phyloP scores from a whole-genome alignment of 495 filamentous ascomycete genomes.

The Tuber magnatum region DNA sequence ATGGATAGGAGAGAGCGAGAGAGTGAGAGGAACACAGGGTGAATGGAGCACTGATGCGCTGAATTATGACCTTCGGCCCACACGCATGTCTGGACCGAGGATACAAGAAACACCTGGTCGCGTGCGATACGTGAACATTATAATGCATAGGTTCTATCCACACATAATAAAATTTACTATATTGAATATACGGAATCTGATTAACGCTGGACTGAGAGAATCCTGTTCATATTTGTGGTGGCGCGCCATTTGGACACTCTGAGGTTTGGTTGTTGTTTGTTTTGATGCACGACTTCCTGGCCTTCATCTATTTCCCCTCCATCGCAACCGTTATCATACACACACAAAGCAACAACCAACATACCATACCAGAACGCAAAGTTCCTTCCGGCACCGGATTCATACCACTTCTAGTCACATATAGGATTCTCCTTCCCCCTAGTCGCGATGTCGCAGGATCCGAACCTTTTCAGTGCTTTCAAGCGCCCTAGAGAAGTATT shows the following conservation, averaged over 20 bases:
- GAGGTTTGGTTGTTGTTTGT: constrained; percentile 29
- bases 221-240: constrained; percentile 20
- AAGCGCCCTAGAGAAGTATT: constrained; percentile 59
- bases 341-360: neutral
- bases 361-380: neutral
- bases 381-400: neutral
- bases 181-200: neutral
- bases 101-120: constrained; percentile 34
- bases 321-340: constrained; percentile 9
- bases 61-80: constrained; percentile 11
- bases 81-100: constrained; percentile 19
- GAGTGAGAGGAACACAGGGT: constrained; percentile 3
- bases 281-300: constrained; percentile 10
- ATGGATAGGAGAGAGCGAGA: neutral
- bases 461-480: constrained; percentile 61
- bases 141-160: neutral
- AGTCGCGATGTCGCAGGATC: constrained; percentile 59
- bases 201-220: neutral
- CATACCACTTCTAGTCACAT: neutral
- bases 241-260: constrained; percentile 3
- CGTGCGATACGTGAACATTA: constrained; percentile 22
- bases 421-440: neutral
- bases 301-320: constrained; percentile 6
- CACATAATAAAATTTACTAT: neutral
- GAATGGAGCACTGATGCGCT: constrained; percentile 17